Base-by-base conservation (phyloP, 805 yeast genomes). In the Ogataea haglerorum region DNA sequence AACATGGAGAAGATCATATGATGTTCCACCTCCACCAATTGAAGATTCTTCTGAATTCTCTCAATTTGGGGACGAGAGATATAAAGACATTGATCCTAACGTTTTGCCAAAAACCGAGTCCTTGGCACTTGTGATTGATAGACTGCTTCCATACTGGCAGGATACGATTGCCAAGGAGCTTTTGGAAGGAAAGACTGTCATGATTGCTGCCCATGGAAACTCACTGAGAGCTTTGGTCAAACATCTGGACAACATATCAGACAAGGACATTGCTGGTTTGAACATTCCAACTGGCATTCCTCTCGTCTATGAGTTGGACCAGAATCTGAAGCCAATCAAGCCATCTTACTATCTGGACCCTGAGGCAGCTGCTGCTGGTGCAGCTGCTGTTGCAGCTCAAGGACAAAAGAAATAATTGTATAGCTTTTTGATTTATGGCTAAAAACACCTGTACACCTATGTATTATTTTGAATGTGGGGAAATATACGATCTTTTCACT, bases 201-300 rank as follows among this genome's bases (percentile, higher is more conserved):
- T 90, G 67, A 68, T 90, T 64, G 91, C 95, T 60, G 98, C 98
- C 54, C 98, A 90, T 76, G 98, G 98, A 73, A 91, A 91, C 87
- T 91, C 98, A 38, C 78, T 90, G 69, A 86, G 98, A 79, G 97
- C 88, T 55, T 74, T 90, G 54, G 96, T 91, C 61, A 90, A 91
- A 80, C 88, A 89, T 76, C 82, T 90, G 73, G 96, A 91, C 74
- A 77, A 79, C 63, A 87, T 91, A 67, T 82, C 95, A 51, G 96
- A 87, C 64, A 90, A 70, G 15, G 96, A 85, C 54, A 91, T 90
- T 65, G 91, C 97, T 46, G 87, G 82, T 54, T 82, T 91, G 68
- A 91, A 90, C 82, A 89, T 90, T 66, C 97, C 98, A 71, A 90
- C 97, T 58, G 98, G 96, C 77, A 91, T 90, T 56, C 98, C 98